Conservation (phyloP, 331 rosid species). For the Phaseolus coccineus region DNA sequence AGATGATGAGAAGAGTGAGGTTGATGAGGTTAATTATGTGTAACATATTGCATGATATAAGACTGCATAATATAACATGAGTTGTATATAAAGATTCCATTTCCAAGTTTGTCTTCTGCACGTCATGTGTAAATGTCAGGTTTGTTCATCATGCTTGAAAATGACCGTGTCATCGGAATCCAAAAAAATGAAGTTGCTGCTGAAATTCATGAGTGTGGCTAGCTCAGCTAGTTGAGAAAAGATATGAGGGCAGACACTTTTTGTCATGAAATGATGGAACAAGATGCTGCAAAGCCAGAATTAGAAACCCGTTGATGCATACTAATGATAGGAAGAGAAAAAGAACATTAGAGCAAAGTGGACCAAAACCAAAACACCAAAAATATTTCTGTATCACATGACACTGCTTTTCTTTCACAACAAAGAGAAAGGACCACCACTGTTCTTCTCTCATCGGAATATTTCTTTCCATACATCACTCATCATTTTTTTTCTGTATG, state of each 20-base stretch:
- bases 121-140: conserved; percentile 47
- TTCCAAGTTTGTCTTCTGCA: conserved; percentile 37
- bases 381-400: too few species aligned
- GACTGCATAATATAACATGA: not conserved
- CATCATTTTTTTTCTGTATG: conserved; percentile 23
- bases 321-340: conserved; percentile 33
- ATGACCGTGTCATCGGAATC: conserved; percentile 46
- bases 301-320: conserved; percentile 40
- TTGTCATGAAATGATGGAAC: conserved; percentile 51
- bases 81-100: conserved; percentile 47
- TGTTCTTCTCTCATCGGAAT: conserved; percentile 20
- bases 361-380: not conserved
- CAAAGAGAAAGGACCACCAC: conserved; percentile 21
- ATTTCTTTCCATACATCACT: conserved; percentile 40
- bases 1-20: not conserved
- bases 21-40: not conserved
- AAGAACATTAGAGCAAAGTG: conserved; percentile 30
- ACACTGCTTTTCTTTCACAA: conserved; percentile 35
- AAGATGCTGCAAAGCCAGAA: conserved; percentile 52
- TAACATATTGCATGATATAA: conserved; percentile 1
- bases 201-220: conserved; percentile 57
- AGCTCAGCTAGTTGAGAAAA: conserved; percentile 37
- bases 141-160: conserved; percentile 49
- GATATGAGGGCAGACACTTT: conserved; percentile 35
- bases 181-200: conserved; percentile 37